These are phyloP conservation scores for Oenanthe javanica DNA, from an alignment of 140 eudicot genomes.

Conservation along the genomic window DNA sequence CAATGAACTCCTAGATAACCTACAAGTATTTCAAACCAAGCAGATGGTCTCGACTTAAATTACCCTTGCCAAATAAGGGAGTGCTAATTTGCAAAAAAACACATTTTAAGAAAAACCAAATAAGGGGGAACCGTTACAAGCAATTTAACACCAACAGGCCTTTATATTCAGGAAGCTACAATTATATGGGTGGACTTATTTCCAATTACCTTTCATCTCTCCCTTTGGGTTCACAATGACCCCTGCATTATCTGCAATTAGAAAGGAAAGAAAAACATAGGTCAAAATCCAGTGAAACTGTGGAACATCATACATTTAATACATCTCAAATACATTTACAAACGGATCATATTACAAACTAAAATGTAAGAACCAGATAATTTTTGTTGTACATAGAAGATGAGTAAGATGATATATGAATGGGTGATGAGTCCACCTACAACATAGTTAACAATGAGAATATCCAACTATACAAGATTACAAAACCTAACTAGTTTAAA, in stretches of 20 bases:
- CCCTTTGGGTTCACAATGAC: conserved; percentile 67
- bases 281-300: background rate
- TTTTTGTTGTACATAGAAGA: background rate
- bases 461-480: background rate
- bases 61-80: too few species aligned
- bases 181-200: background rate
- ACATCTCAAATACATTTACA: too few species aligned
- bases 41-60: too few species aligned
- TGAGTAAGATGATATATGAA: background rate
- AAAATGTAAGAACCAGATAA: background rate
- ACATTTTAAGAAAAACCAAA: too few species aligned
- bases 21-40: too few species aligned
- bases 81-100: background rate
- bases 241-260: conserved; percentile 53
- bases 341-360: background rate
- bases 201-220: conserved; percentile 53
- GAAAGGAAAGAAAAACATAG: too few species aligned
- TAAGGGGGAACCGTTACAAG: too few species aligned
- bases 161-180: background rate
- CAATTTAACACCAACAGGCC: background rate
- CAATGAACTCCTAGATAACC: background rate
- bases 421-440: background rate
- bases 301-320: background rate
- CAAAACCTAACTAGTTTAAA: background rate
- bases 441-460: background rate